Evolutionary conservation across 768 basidiomycete genomes (phyloP).

Genomic region (Termitomyces sp.): DNA sequence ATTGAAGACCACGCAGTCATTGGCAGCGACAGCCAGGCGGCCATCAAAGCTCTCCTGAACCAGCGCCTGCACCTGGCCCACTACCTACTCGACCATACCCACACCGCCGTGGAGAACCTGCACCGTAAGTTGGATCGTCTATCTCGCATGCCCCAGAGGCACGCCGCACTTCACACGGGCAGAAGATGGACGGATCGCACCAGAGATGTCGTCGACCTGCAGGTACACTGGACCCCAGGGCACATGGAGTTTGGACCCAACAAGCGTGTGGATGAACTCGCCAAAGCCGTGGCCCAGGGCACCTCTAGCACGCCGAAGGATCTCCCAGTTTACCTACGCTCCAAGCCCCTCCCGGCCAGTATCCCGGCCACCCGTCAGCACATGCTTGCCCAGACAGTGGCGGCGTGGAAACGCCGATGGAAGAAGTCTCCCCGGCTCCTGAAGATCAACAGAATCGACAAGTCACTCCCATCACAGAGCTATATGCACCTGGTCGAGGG

Average conservation of each 20-base stretch:
- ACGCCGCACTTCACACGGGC: background rate
- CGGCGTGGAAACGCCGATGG: background rate
- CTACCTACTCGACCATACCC: background rate
- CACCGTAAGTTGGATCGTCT: background rate
- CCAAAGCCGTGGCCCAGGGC: no score
- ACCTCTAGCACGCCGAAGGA: no score
- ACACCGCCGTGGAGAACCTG: background rate
- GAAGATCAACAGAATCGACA: background rate
- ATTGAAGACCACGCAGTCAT: no score
- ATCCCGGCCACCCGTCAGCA: background rate
- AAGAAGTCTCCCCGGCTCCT: background rate
- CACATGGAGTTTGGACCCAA: background rate
- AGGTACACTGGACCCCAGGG: background rate
- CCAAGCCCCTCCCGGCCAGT: no score
- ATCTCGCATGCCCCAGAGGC: background rate
- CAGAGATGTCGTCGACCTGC: background rate
- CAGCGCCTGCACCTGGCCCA: no score
- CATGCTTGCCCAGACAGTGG: background rate
- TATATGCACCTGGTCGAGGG: background rate
- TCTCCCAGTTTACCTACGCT: no score
- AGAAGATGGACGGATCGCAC: background rate
- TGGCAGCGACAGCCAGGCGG: background rate
- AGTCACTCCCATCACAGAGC: background rate
- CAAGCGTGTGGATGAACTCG: no score
- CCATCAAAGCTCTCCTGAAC: background rate